Percentiles rank a stretch among this genome's conserved stretches.
Conservation (phyloP, 805 yeast genomes). For the Metschnikowia sp. region DNA sequence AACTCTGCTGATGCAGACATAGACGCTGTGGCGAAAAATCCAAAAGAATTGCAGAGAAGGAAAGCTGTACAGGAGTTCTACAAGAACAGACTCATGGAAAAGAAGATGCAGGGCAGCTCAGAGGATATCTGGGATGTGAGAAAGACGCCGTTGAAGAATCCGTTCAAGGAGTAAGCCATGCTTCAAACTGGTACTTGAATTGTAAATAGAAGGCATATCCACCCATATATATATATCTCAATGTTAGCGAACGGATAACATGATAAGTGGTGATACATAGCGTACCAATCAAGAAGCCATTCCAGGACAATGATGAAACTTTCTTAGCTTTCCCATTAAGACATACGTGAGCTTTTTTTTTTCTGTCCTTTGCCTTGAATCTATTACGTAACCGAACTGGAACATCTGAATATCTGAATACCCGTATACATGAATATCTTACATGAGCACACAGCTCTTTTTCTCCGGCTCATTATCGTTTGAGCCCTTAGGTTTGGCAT, state of each 20-base stretch:
- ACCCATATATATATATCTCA: not conserved
- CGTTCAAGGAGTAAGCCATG: conserved; percentile 29
- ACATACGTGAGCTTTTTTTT: not conserved
- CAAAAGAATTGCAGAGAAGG: conserved; percentile 50
- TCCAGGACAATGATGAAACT: too few relatives aligned
- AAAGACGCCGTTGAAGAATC: conserved; percentile 29
- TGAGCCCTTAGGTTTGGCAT: conserved; percentile 81
- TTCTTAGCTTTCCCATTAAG: too few relatives aligned
- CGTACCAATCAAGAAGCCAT: too few relatives aligned
- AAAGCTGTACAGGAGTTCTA: conserved; percentile 64
- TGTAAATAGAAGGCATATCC: too few relatives aligned
- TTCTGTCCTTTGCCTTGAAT: not conserved
- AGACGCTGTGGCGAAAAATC: conserved; percentile 25
- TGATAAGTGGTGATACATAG: not conserved
- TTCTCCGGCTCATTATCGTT: conserved; percentile 44
- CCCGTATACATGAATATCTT: conserved; percentile 3
- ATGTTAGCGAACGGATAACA: not conserved
- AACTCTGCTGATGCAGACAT: conserved; percentile 31
- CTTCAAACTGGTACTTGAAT: not conserved
- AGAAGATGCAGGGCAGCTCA: conserved; percentile 65
- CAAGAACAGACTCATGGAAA: conserved; percentile 57
- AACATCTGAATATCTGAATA: not conserved
- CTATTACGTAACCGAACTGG: not conserved
- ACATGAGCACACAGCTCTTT: conserved; percentile 40
- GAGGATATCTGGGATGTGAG: conserved; percentile 80